Base-by-base conservation (phyloP, 2,329 filamentous ascomycete genomes). In the Pseudogymnoascus pannorum region DNA sequence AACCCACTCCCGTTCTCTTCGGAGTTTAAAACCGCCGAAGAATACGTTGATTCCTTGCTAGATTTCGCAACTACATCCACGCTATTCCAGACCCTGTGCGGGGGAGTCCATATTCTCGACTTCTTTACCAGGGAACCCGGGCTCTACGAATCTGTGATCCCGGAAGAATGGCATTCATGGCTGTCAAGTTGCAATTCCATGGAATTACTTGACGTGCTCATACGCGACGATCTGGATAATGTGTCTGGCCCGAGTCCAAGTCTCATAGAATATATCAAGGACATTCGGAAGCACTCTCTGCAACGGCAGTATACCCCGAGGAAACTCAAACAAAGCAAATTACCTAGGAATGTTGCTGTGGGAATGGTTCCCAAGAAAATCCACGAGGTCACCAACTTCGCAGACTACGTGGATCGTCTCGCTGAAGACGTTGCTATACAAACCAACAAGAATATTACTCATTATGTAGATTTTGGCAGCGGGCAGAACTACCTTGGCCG, bases 291-390 rank as follows among this genome's bases (percentile, higher is more conserved):
- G 62, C 81, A 92, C 66, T 84, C 86, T 11, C 76, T 97, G 24
- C 75, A 76, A 6, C 80, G 92, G 33, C 78, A 84, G 2, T 89
- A 89, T 61, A 69, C 73, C 1, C 73, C 78, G 0, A 70, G 69
- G 12, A 60, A 68, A 18, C 33, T 62, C 48, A 78, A 79, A 61
- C 75, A 82, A 61, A 78, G 83, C 4, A 79, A 80, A 66, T 72
- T 96, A 20, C 85, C 91, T 2, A 82, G 85, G 57, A 82, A 87
- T 67, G 83, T 96, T 14, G 84, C 89, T 0, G 83, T 96, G 12
- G 94, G 94, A 3, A 99, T 99, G 94, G 96, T 91, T 65, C 84
- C 88, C 16, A 99, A 99, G 74, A 99, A 99, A 75, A 81, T 91
- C 1, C 94, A 99, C 70, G 94, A 99, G 76, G 94, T 97, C 31